A percentile compares a stretch with the other conserved stretches of the same genome.
Evolutionary conservation across 176 grass and related monocot genomes (phyloP).

Genomic region (Echinochloa phyllopogon): DNA sequence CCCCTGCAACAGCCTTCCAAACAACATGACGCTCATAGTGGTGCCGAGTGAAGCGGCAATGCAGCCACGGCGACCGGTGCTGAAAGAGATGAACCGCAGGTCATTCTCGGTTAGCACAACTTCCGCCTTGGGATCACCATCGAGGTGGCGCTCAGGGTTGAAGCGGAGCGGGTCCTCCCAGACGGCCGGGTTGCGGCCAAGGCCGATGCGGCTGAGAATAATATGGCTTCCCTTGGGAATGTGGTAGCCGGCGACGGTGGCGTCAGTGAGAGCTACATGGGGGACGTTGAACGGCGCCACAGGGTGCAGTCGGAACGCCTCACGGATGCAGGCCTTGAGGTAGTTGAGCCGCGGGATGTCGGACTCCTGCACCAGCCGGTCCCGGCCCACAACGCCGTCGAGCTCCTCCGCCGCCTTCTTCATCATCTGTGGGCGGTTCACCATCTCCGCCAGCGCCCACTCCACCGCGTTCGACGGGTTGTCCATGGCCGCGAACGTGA

Average conservation of each 20-base stretch:
- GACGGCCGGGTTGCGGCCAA: neutral
- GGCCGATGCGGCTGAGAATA: neutral
- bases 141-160: neutral
- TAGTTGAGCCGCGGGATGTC: conserved; percentile 24
- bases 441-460: conserved; percentile 21
- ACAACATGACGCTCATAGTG: conserved; percentile 9
- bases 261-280: neutral
- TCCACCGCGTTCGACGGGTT: conserved; percentile 26
- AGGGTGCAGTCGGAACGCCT: conserved; percentile 28
- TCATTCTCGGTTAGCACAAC: neutral
- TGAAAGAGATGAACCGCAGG: conserved; percentile 25
- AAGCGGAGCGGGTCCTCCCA: conserved; percentile 18
- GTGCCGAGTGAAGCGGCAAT: neutral
- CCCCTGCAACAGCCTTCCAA: conserved; percentile 13
- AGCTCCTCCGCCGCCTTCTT: neutral
- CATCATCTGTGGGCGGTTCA: neutral
- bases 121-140: neutral
- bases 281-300: conserved; percentile 17
- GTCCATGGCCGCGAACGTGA: neutral
- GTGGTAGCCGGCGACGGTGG: conserved; percentile 12
- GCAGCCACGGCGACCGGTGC: conserved; percentile 10
- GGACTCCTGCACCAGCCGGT: conserved; percentile 10
- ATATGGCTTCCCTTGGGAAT: conserved; percentile 23
- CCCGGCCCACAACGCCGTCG: conserved; percentile 1
- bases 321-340: conserved; percentile 26